Evolutionary conservation across 164 flowering plant genomes (phyloP).

Genomic region (Macadamia integrifolia): DNA sequence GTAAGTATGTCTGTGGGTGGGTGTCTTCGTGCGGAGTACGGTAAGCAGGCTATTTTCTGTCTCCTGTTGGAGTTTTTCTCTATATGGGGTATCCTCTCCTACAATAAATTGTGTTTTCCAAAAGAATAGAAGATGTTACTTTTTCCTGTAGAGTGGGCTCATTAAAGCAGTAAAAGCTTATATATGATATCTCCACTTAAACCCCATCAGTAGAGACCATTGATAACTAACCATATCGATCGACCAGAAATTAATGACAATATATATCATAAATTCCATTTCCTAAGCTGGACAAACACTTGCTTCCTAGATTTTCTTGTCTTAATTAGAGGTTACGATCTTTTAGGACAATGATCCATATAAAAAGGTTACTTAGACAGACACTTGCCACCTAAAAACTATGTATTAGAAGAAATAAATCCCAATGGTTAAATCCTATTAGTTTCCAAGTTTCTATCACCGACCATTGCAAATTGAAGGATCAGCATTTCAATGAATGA

Average conservation of each 20-base stretch:
- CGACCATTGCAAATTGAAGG: neutral
- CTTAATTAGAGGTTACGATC: neutral
- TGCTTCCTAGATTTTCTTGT: neutral
- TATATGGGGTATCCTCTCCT: no score
- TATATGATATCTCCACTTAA: neutral
- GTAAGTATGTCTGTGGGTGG: no score
- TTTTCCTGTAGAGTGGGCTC: neutral
- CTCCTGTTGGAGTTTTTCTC: no score
- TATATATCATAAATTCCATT: neutral
- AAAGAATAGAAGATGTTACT: no score
- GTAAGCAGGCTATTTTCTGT: no score
- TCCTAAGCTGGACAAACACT: neutral
- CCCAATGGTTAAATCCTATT: conserved; percentile 14
- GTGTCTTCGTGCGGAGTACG: no score
- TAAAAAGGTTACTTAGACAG: conserved; percentile 20
- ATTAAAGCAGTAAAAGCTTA: neutral
- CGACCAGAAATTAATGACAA: neutral
- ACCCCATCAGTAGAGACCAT: neutral
- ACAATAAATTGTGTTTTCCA: no score
- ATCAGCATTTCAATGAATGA: neutral
- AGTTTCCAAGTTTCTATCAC: conserved; percentile 34
- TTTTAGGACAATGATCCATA: neutral
- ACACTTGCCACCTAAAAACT: conserved; percentile 43
- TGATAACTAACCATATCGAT: neutral
- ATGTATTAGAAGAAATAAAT: conserved; percentile 17